Evolutionary conservation across 2,329 filamentous ascomycete genomes (phyloP).

Genomic region (Cercospora citrullina): DNA sequence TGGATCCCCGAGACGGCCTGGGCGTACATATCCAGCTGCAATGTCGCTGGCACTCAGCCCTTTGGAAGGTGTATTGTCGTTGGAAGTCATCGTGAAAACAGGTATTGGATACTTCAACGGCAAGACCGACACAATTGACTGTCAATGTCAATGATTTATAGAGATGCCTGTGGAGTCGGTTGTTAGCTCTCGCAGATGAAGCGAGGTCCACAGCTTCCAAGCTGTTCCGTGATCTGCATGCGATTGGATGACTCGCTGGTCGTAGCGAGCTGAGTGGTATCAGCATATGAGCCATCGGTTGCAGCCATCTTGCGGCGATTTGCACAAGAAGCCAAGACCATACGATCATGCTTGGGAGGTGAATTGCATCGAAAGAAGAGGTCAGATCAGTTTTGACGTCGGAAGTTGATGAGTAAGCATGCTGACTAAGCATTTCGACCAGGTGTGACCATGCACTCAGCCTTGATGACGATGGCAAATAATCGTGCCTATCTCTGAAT

Average conservation of each 20-base stretch:
- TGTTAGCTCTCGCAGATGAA: neutral
- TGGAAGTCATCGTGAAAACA: neutral
- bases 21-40: conserved; percentile 19
- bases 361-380: neutral
- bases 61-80: neutral
- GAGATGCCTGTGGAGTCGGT: neutral
- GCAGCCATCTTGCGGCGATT: neutral
- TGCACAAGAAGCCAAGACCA: neutral
- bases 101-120: neutral
- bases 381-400: neutral
- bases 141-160: neutral
- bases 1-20: conserved; percentile 31
- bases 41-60: neutral
- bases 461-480: neutral
- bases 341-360: neutral
- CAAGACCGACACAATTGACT: neutral
- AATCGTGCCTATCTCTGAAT: too few species aligned
- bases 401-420: neutral
- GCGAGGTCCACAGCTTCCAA: conserved; percentile 1
- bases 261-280: neutral
- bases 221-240: conserved; percentile 1
- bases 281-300: neutral
- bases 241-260: neutral
- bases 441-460: neutral
- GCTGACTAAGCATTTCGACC: neutral